phyloP scores from a whole-genome alignment of 2,329 filamentous ascomycete species.

The Stachybotrys chlorohalonatus region DNA sequence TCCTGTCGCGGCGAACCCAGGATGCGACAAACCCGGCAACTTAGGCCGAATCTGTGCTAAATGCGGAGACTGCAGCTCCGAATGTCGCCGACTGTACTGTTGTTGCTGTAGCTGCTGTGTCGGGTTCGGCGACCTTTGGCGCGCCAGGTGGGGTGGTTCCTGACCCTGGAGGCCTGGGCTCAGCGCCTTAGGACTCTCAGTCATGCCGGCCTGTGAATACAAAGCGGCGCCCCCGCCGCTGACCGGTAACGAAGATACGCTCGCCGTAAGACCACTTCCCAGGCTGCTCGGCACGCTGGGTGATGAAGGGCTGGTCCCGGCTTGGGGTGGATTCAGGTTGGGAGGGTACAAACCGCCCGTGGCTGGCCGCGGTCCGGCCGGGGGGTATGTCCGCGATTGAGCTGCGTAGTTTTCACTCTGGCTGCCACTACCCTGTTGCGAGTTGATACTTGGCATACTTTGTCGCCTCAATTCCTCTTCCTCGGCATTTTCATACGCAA shows the following conservation, averaged over 20 bases:
- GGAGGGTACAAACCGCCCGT: slow-evolving; percentile 52
- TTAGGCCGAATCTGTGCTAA: slow-evolving; percentile 30
- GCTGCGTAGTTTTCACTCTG: slow-evolving; percentile 40
- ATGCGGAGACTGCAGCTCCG: slow-evolving; percentile 47
- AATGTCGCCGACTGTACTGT: slow-evolving; percentile 43
- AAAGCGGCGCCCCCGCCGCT: slow-evolving; percentile 43
- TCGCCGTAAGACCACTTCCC: slow-evolving; percentile 32
- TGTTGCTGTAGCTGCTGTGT: slow-evolving; percentile 58
- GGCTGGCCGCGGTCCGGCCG: slow-evolving; percentile 45
- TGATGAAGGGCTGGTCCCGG: slow-evolving; percentile 47
- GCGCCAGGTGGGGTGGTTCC: slow-evolving; percentile 38
- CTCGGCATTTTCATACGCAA: slow-evolving; percentile 47
- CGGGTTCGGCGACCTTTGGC: slow-evolving; percentile 58
- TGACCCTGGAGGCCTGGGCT: slow-evolving; percentile 53
- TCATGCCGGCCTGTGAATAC: slow-evolving; percentile 66
- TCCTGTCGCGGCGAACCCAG: slow-evolving; percentile 19
- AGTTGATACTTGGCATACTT: slow-evolving; percentile 68
- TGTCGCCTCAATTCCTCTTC: slow-evolving; percentile 56
- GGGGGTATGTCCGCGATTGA: slow-evolving; percentile 73
- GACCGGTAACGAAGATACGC: slow-evolving; percentile 38
- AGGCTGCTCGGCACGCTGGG: slow-evolving; percentile 36
- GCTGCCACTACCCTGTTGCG: slow-evolving; percentile 53
- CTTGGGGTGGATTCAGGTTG: slow-evolving; percentile 44
- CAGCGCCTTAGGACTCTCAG: slow-evolving; percentile 79
- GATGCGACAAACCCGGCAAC: slow-evolving; percentile 25